These are phyloP conservation scores for Cercophora samala DNA, from an alignment of 495 filamentous ascomycete species.

Conservation along the genomic window DNA sequence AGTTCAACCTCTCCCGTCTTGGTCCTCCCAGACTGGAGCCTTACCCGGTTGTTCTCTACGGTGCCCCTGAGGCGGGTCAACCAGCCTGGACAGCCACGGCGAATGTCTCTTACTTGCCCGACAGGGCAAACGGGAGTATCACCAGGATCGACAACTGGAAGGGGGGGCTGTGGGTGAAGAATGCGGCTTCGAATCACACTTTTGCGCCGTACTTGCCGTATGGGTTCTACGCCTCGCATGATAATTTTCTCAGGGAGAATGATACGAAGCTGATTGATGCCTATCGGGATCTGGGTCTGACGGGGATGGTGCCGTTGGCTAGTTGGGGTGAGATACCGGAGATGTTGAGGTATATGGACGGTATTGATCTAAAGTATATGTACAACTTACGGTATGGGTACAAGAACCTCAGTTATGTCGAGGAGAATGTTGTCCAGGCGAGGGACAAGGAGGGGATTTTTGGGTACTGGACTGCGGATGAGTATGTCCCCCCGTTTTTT, in stretches of 20 bases:
- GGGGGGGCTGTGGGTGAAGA: slow-evolving; percentile 51
- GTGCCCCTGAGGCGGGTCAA: slow-evolving; percentile 36
- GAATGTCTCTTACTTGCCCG: slow-evolving; percentile 55
- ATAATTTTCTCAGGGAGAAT: slow-evolving; percentile 48
- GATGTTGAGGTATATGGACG: slow-evolving; percentile 55
- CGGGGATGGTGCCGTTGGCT: slow-evolving; percentile 42
- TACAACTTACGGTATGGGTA: slow-evolving; percentile 63
- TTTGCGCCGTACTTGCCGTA: slow-evolving; percentile 57
- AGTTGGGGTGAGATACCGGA: slow-evolving; percentile 39
- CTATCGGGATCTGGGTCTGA: slow-evolving; percentile 49
- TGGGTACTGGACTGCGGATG: slow-evolving; percentile 65
- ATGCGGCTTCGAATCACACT: slow-evolving; percentile 30
- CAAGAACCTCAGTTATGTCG: slow-evolving; percentile 53
- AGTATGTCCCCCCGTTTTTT: slow-evolving; percentile 34
- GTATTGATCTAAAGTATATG: slow-evolving; percentile 58
- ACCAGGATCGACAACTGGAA: slow-evolving; percentile 61
- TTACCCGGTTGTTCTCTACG: slow-evolving; percentile 44
- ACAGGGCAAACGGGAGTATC: slow-evolving; percentile 54
- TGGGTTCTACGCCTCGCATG: slow-evolving; percentile 61
- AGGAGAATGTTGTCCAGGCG: slow-evolving; percentile 50
- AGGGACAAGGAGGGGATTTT: slow-evolving; percentile 55
- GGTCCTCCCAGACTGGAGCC: slow-evolving; percentile 41
- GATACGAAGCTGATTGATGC: slow-evolving; percentile 43
- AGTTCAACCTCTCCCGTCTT: slow-evolving; percentile 48
- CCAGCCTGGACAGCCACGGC: slow-evolving; percentile 41